A percentile compares a stretch with the other conserved stretches of the same genome.
Evolutionary conservation across 2,329 filamentous ascomycete genomes (phyloP).

Genomic region (Exophiala viscosa): DNA sequence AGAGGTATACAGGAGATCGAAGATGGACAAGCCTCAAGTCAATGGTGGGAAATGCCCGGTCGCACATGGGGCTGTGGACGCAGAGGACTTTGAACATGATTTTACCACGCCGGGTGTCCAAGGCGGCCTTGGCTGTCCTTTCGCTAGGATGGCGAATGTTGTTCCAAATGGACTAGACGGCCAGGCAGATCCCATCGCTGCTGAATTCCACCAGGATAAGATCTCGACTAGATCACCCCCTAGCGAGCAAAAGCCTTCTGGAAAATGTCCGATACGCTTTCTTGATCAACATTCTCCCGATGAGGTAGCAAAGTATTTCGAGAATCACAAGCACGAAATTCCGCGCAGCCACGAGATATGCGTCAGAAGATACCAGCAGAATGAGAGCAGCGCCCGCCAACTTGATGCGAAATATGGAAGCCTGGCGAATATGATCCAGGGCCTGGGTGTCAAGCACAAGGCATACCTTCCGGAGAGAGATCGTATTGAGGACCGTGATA

Average conservation of each 20-base stretch:
- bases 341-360: constrained; percentile 92
- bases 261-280: constrained; percentile 87
- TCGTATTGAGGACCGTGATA: constrained; percentile 39
- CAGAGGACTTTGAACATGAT: constrained; percentile 69
- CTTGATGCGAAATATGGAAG: constrained; percentile 93
- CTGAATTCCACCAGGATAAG: constrained; percentile 42
- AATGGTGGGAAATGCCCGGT: constrained; percentile 25
- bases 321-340: constrained; percentile 91
- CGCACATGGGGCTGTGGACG: constrained; percentile 17
- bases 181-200: constrained; percentile 50
- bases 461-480: constrained; percentile 68
- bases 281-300: constrained; percentile 89
- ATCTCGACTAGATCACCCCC: constrained; percentile 49
- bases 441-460: constrained; percentile 80
- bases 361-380: constrained; percentile 82
- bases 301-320: constrained; percentile 88
- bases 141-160: constrained; percentile 53
- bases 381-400: constrained; percentile 78
- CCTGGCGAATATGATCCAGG: constrained; percentile 90
- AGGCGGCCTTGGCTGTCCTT: constrained; percentile 76
- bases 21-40: not conserved
- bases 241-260: constrained; percentile 43
- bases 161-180: constrained; percentile 38
- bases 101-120: constrained; percentile 83
- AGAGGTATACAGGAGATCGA: constrained; percentile 14